Evolutionary conservation across 2,329 filamentous ascomycete genomes (phyloP), one percentile per base, ranked within the genome.

Genomic region (Coniochaeta ligniaria): DNA sequence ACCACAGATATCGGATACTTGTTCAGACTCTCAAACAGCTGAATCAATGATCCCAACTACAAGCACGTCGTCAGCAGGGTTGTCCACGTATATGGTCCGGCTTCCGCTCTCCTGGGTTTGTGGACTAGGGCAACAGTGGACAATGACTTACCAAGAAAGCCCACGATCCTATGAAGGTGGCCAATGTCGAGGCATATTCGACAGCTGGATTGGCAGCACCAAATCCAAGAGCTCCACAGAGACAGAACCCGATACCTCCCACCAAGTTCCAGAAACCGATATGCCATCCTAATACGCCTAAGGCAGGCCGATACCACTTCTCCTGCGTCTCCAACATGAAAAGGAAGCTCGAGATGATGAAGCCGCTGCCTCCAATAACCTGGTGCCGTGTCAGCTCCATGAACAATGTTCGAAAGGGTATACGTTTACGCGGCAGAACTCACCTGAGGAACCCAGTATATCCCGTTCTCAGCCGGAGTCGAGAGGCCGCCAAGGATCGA

Each of bases 251-350:
- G 26, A 88, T 66, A 1, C 81, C 81, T 1, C 87, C 87, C 22
- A 89, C 73, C 2, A 87, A 70, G 65, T 89, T 89, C 84, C 85
- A 89, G 9, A 81, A 70, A 0, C 84, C 86, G 64, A 90, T 82
- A 69, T 89, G 84, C 87, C 86, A 89, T 3, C 86, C 86, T 1
- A 90, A 75, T 0, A 84, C 74, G 3, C 71, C 68, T 3, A 75
- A 76, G 0, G 84, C 83, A 0, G 87, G 86, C 14, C 75, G 72
- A 65, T 83, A 89, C 86, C 87, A 90, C 54, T 76, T 80, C 45
- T 76, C 69, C 70, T 89, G 86, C 2, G 85, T 87, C 70, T 90
- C 87, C 8, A 89, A 67, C 80, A 88, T 88, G 71, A 88, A 89
- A 1, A 89, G 71, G 2, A 74, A 66, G 24, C 80, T 76, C 7